Base-by-base conservation (phyloP, 179 eudicot genomes). In the Silene vulgaris region DNA sequence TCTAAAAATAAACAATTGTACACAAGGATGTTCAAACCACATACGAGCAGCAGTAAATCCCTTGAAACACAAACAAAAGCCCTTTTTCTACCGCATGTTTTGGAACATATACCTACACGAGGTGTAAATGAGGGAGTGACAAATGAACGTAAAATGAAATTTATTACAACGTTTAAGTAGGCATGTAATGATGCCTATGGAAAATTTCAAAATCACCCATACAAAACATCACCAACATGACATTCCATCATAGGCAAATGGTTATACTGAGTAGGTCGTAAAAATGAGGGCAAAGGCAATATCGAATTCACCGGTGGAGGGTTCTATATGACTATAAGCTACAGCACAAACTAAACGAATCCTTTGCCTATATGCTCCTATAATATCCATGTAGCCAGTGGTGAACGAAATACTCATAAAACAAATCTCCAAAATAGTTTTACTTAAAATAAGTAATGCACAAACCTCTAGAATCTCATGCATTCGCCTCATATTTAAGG, bases 401-500 rank as follows among this genome's bases (percentile, higher is more conserved):
- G 35, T 11, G 9, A 69, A 69, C 48, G 73, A 45, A 4, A 66
- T 66, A 69, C 12, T 20, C 52, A 26, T 21, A 13, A 71, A 14
- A 43, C 17, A 13, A 45, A 43, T 21, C 57, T 48, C 45, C 26
- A 37, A 4, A 43, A 69, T 20, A 69, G 59, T 4, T 3, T 5
- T 11, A 64, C 28, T 8, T 37, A 8, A 1, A 28, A 13, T 17
- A 65, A n/a, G n/a, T n/a, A n/a, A 77, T 74, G 61, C 88, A 64
- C 88, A 78, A 72, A 94, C 97, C 97, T 92, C 99, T 72, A 95
- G 83, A 65, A 92, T 89, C 82, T 90, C 97, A 77, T 95, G 97
- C 83, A 88, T 82, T 74, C 93, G 87, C 82, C 68, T 95, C 99
- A 95, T 95, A 80, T 95, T 92, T 65, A 95, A 90, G 11, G 99